Conservation (phyloP, 768 basidiomycete species). For the Lactarius psammicola region DNA sequence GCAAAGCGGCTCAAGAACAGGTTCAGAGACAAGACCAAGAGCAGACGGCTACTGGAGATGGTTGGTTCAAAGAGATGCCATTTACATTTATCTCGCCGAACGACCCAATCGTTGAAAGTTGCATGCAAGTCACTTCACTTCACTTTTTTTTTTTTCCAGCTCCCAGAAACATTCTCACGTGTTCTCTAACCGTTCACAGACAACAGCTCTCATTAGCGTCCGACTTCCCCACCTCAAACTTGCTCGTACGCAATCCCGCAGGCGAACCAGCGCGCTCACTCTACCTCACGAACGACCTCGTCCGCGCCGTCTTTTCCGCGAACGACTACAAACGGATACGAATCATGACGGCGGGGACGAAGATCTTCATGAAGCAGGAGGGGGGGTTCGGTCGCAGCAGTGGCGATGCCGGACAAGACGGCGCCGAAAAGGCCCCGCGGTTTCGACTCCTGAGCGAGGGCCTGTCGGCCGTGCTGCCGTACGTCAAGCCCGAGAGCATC, state of each 20-base stretch:
- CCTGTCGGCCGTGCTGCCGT: conserved; percentile 79
- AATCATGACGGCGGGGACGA: conserved; percentile 90
- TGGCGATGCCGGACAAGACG: not conserved
- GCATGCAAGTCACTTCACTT: conserved; percentile 57
- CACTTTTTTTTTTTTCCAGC: no score
- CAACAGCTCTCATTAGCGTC: conserved; percentile 66
- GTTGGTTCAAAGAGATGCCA: conserved; percentile 74
- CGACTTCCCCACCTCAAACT: conserved; percentile 69
- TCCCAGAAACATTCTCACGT: not conserved
- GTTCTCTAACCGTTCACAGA: conserved; percentile 41
- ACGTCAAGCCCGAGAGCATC: conserved; percentile 62
- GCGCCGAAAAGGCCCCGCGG: conserved; percentile 37
- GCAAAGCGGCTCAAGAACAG: conserved; percentile 21
- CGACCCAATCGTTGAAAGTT: conserved; percentile 66
- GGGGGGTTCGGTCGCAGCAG: conserved; percentile 37
- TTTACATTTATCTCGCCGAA: conserved; percentile 75
- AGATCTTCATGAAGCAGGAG: conserved; percentile 90
- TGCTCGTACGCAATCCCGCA: conserved; percentile 84
- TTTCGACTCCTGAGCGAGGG: conserved; percentile 86
- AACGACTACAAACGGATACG: conserved; percentile 86
- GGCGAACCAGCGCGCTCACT: conserved; percentile 73
- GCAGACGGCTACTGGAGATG: conserved; percentile 32
- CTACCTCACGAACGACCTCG: conserved; percentile 83
- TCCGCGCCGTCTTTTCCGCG: conserved; percentile 72
- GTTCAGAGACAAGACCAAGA: conserved; percentile 29